phyloP scores from a whole-genome alignment of 306 rosid genomes.

The Adenanthera pavonina region DNA sequence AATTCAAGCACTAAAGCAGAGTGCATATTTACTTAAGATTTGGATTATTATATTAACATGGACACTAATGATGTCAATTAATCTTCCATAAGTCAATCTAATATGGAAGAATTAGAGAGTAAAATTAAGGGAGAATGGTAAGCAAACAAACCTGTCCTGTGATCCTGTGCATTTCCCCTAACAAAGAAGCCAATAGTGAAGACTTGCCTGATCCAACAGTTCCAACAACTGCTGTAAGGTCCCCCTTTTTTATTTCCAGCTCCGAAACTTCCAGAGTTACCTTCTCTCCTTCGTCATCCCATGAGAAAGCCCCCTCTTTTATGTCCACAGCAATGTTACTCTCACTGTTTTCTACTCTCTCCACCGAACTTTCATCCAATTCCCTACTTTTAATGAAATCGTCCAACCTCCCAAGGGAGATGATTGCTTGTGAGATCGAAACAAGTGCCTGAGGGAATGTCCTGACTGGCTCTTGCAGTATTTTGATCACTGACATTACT shows the following conservation, averaged over 20 bases:
- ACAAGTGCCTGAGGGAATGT: neutral
- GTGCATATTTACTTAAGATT: neutral
- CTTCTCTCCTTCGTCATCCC: neutral
- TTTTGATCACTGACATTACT: neutral
- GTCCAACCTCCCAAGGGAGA: neutral
- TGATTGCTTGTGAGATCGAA: neutral
- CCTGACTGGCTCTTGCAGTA: neutral
- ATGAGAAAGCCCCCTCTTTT: neutral
- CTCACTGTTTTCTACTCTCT: neutral
- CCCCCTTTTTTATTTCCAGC: neutral
- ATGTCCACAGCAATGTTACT: neutral
- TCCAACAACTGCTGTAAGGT: neutral
- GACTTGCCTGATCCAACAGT: neutral
- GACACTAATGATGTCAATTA: neutral
- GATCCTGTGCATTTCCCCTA: neutral
- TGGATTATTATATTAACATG: neutral
- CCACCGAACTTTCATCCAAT: neutral
- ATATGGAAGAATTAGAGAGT: neutral
- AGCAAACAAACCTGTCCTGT: neutral
- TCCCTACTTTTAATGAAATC: neutral
- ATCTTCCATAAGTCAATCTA: neutral
- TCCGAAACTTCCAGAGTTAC: neutral
- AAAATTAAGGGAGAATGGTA: neutral
- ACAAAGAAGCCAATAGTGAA: neutral
- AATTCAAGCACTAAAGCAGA: no score